Percentiles rank a stretch among this genome's conserved stretches.
Evolutionary conservation across 2,329 filamentous ascomycete species (phyloP).

Genomic region (Sphaerulina vaccinii): DNA sequence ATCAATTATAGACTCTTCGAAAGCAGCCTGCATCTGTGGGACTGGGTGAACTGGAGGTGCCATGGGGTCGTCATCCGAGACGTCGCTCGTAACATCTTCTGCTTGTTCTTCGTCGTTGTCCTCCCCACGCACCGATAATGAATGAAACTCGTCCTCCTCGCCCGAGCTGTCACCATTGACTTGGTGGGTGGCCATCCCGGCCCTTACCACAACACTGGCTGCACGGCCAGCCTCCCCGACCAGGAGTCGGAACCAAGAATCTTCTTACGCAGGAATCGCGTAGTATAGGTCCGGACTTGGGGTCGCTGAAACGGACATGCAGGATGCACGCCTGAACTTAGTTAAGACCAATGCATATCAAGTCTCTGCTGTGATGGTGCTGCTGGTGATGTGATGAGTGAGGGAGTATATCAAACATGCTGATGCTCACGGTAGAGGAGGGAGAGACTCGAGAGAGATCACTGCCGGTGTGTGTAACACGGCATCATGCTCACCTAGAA

Average conservation of each 20-base stretch:
- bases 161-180: conserved; percentile 19
- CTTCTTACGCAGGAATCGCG: not conserved
- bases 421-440: too few relatives aligned
- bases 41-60: conserved; percentile 67
- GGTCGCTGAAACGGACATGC: conserved; percentile 12
- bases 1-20: conserved; percentile 77
- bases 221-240: not conserved
- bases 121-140: conserved; percentile 22
- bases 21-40: conserved; percentile 72
- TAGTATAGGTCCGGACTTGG: too few relatives aligned
- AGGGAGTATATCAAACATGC: not conserved
- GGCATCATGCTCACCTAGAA: too few relatives aligned
- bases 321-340: conserved; percentile 11
- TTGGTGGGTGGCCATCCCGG: not conserved
- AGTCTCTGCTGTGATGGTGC: not conserved
- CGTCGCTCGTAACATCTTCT: conserved; percentile 13
- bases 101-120: conserved; percentile 12
- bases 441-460: too few relatives aligned
- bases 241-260: conserved; percentile 3
- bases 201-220: too few relatives aligned
- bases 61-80: conserved; percentile 22
- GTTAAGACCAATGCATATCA: too few relatives aligned
- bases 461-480: too few relatives aligned
- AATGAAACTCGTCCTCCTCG: conserved; percentile 32
- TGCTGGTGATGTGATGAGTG: not conserved